Conservation (phyloP, 495 filamentous ascomycete genomes). For the Podospora didyma region DNA sequence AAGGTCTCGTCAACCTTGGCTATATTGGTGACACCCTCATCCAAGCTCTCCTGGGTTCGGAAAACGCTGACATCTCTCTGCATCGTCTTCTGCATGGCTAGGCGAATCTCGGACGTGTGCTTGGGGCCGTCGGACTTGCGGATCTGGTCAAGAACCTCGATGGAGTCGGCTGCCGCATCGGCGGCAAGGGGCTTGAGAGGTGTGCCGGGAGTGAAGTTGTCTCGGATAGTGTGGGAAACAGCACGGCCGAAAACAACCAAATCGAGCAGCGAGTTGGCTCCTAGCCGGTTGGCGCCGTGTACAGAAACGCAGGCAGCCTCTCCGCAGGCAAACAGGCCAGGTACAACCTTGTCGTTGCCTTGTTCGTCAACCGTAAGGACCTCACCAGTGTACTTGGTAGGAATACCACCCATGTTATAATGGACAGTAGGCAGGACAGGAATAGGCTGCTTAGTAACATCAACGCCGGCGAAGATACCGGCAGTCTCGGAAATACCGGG, state of each 20-base stretch:
- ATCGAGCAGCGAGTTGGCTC: conserved; percentile 96
- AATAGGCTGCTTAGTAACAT: conserved; percentile 94
- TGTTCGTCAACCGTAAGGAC: conserved; percentile 78
- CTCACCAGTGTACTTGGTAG: conserved; percentile 94
- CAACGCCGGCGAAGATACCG: conserved; percentile 92
- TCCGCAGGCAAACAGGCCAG: conserved; percentile 92
- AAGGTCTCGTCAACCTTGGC: conserved; percentile 76
- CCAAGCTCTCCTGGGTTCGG: conserved; percentile 84
- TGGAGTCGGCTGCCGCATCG: conserved; percentile 81
- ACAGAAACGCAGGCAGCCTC: conserved; percentile 97
- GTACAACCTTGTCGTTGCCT: conserved; percentile 90
- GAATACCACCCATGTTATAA: conserved; percentile 99
- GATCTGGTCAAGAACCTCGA: conserved; percentile 79
- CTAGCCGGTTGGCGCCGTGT: conserved; percentile 95
- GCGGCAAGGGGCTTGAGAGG: conserved; percentile 70
- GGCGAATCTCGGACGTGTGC: conserved; percentile 78
- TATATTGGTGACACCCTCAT: conserved; percentile 81
- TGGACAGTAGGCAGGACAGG: conserved; percentile 96
- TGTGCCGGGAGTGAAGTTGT: conserved; percentile 76
- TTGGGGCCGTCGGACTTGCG: conserved; percentile 81
- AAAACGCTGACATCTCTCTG: conserved; percentile 96
- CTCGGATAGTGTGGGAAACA: conserved; percentile 91
- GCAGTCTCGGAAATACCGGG: conserved; percentile 98
- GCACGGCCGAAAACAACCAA: conserved; percentile 95
- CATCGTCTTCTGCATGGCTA: conserved; percentile 97